A percentile compares a stretch with the other conserved stretches of the same genome.
Conservation (phyloP, 129 eudicot genomes). For the Saussurea involucrata region DNA sequence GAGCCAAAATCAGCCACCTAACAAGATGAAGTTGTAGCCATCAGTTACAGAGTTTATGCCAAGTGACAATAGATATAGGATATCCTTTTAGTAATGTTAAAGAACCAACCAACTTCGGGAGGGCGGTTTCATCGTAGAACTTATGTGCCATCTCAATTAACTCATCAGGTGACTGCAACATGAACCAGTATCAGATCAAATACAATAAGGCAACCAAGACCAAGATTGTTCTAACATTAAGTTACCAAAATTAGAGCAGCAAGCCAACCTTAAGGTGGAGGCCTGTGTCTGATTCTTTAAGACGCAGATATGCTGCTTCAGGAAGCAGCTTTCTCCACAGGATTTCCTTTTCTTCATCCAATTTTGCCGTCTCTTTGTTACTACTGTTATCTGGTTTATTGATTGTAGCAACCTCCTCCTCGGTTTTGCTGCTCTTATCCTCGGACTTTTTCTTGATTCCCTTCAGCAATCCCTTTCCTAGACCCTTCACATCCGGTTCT, state of each 20-base stretch:
- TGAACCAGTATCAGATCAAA: conserved; percentile 27
- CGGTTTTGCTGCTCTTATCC: conserved; percentile 50
- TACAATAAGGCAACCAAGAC: neutral
- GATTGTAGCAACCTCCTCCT: conserved; percentile 33
- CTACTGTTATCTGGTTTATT: conserved; percentile 37
- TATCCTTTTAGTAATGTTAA: conserved; percentile 4
- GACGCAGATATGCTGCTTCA: conserved; percentile 76
- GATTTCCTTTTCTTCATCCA: conserved; percentile 60
- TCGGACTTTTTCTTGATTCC: conserved; percentile 74
- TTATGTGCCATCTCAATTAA: conserved; percentile 90
- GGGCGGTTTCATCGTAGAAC: conserved; percentile 85
- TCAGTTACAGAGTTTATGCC: neutral
- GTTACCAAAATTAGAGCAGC: neutral
- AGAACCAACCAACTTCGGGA: conserved; percentile 86
- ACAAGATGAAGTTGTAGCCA: conserved; percentile 11
- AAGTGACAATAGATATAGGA: neutral
- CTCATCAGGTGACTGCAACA: conserved; percentile 79
- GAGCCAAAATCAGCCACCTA: conserved; percentile 99
- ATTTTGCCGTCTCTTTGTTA: conserved; percentile 49
- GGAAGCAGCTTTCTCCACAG: conserved; percentile 67
- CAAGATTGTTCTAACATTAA: too few species aligned
- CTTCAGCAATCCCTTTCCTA: conserved; percentile 89
- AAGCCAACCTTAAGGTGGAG: conserved; percentile 80
- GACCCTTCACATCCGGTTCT: conserved; percentile 94
- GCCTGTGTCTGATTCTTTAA: conserved; percentile 93